phyloP scores from a whole-genome alignment of 345 rosid genomes.

The Isatis tinctoria region DNA sequence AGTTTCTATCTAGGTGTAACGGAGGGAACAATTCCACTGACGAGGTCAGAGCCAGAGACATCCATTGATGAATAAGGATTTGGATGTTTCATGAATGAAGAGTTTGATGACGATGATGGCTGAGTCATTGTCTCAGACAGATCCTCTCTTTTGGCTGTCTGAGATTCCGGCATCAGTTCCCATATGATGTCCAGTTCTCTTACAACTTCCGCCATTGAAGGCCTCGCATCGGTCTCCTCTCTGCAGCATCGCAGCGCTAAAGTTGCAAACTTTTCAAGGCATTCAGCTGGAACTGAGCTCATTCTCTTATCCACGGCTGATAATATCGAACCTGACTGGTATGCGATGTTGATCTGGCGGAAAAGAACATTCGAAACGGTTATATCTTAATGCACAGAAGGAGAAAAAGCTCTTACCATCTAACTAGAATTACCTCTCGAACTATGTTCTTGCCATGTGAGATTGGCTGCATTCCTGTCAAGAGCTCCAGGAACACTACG shows the following conservation, averaged over 20 bases:
- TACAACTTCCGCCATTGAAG: slow-evolving; percentile 88
- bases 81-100: slow-evolving; percentile 33
- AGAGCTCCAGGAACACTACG: slow-evolving; percentile 84
- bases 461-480: slow-evolving; percentile 94
- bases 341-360: slow-evolving; percentile 60
- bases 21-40: slow-evolving; percentile 69
- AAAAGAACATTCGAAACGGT: background rate
- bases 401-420: background rate
- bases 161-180: slow-evolving; percentile 53
- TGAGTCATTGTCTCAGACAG: slow-evolving; percentile 22
- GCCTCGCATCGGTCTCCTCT: slow-evolving; percentile 72
- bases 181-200: slow-evolving; percentile 78
- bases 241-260: slow-evolving; percentile 74
- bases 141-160: slow-evolving; percentile 26
- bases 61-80: slow-evolving; percentile 59
- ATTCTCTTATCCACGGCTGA: slow-evolving; percentile 73
- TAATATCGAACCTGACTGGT: slow-evolving; percentile 69
- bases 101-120: slow-evolving; percentile 49
- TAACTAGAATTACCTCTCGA: slow-evolving; percentile 58
- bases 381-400: background rate
- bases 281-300: slow-evolving; percentile 91
- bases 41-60: slow-evolving; percentile 86
- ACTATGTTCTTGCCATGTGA: slow-evolving; percentile 95
- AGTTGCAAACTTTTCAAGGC: slow-evolving; percentile 67
- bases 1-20: slow-evolving; percentile 57